Base-by-base conservation (phyloP, 139 green algal genomes). In the Auxenochlorella pyrenoidosa region DNA sequence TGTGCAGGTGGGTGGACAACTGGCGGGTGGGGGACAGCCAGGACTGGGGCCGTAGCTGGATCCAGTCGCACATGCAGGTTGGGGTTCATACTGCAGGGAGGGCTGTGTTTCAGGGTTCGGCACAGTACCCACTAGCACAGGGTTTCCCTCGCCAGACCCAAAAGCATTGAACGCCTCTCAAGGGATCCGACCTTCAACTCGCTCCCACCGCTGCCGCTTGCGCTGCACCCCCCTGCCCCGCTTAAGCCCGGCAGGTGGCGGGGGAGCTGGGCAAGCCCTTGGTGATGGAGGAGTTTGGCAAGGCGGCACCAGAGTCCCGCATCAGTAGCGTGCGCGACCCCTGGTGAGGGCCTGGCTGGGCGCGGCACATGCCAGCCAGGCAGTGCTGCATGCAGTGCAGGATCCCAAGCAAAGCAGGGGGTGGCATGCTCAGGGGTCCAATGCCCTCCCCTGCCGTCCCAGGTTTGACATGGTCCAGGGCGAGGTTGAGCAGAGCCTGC, bases 201-300 rank as follows among this genome's bases (percentile, higher is more conserved):
- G n/a, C n/a, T n/a, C n/a, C n/a, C n/a, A n/a, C n/a, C n/a, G n/a
- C n/a, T n/a, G n/a, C n/a, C n/a, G n/a, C n/a, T n/a, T n/a, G n/a
- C n/a, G n/a, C n/a, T n/a, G n/a, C n/a, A n/a, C n/a, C n/a, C n/a
- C n/a, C n/a, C n/a, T n/a, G n/a, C n/a, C n/a, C n/a, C n/a, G n/a
- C n/a, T n/a, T n/a, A n/a, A n/a, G 47, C 47, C 6, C 47, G 6
- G 28, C 79, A 85, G 44, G 77, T 44, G 16, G 80, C 80, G 0
- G 32, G 60, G 2, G 30, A 73, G 43, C 54, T 76, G 38, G 44
- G 54, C 43, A 65, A 68, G 43, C 82, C 82, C 0, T 66, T 79
- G 10, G 22, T 86, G 43, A n/a, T 86, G 19, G 82, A 86, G n/a
- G 66, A 86, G 82, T 86, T 79, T 79, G 82, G 82, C 2, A 86